Conservation (phyloP, 78 protist species). For the Chrysochromulina parva region DNA sequence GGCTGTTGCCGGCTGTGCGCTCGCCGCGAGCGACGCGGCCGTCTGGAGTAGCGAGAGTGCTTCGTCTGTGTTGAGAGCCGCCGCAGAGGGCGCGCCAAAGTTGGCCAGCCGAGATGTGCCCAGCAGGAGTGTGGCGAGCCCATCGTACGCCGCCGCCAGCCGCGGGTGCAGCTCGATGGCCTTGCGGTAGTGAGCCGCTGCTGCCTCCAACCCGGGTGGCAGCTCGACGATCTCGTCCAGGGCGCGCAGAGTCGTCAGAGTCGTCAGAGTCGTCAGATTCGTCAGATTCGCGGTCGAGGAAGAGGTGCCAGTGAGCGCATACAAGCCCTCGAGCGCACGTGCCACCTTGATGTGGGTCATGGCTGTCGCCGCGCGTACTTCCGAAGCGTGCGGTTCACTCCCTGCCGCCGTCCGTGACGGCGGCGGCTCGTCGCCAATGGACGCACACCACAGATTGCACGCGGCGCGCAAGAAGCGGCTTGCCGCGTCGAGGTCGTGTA, state of each 20-base stretch:
- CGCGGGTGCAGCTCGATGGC: not conserved
- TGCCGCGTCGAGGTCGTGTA: not conserved
- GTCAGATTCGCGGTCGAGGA: not conserved
- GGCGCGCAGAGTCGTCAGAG: no score
- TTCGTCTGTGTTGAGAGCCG: not conserved
- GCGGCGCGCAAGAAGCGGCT: not conserved
- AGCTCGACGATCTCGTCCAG: no score
- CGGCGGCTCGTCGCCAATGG: not conserved
- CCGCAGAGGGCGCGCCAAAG: not conserved
- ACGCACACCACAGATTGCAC: not conserved
- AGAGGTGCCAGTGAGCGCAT: not conserved
- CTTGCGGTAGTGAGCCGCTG: not conserved
- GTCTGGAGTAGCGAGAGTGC: not conserved
- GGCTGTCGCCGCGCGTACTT: no score
- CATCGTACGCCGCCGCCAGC: not conserved
- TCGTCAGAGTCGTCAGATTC: not conserved
- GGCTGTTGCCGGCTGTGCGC: no score
- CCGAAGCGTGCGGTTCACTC: no score
- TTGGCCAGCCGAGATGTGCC: not conserved
- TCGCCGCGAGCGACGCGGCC: not conserved
- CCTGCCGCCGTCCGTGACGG: not conserved
- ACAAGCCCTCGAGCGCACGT: not conserved
- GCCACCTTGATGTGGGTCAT: no score
- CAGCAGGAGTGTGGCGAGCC: not conserved
- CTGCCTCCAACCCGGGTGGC: no score